Percentiles rank a stretch among this genome's conserved stretches.
Evolutionary conservation across 306 rosid genomes (phyloP).

Genomic region (Vicia sativa): DNA sequence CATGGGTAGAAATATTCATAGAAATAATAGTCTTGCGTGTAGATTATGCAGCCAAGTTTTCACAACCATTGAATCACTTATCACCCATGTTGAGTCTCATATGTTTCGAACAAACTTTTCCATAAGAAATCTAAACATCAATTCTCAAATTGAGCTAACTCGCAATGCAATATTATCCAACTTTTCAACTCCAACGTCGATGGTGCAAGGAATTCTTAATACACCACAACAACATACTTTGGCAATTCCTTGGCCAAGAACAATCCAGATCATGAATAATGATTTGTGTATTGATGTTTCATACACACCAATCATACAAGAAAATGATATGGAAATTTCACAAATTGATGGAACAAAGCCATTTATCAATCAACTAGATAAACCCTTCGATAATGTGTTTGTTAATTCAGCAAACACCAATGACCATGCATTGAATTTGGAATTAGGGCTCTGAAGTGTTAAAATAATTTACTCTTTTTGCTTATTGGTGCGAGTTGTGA

Average conservation of each 20-base stretch:
- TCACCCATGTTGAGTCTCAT: neutral
- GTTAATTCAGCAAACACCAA: neutral
- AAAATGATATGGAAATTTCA: neutral
- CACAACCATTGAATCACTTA: neutral
- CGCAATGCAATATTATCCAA: too few relatives aligned
- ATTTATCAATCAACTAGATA: neutral
- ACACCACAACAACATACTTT: neutral
- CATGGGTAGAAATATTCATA: neutral
- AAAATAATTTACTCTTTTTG: neutral
- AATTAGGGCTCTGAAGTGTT: neutral
- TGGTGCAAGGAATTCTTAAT: too few relatives aligned
- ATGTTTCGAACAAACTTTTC: neutral
- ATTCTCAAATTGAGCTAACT: neutral
- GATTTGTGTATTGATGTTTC: neutral
- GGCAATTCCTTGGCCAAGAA: neutral
- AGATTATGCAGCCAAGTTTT: neutral
- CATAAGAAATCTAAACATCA: neutral
- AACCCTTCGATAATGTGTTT: neutral
- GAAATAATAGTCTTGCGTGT: neutral
- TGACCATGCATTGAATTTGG: neutral
- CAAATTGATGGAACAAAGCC: neutral
- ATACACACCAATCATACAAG: neutral
- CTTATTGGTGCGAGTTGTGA: neutral
- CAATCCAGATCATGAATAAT: neutral
- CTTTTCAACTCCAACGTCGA: too few relatives aligned